Evolutionary conservation across 2,329 filamentous ascomycete genomes (phyloP), one percentile per base, ranked within the genome.

Genomic region (Berkeleyomyces basicola): DNA sequence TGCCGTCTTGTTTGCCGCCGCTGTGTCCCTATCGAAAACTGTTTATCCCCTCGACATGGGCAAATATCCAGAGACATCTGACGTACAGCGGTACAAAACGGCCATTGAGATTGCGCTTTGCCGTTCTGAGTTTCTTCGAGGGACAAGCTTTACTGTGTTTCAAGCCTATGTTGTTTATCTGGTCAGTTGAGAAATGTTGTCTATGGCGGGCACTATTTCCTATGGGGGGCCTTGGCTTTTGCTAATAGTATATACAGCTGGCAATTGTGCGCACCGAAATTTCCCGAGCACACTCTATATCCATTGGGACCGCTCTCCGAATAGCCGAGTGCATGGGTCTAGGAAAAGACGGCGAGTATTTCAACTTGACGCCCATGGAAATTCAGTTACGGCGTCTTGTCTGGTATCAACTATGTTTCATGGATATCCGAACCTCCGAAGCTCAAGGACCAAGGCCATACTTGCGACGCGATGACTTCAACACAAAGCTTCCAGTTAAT

Each of bases 121-220:
- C 46, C 82, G 83, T 69, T 85, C 87, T 3, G 85, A 87, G 69
- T 87, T 90, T 64, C 72, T 90, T 43, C 77, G 84, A 43, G 88
- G 86, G 0, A 87, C 82, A 4, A 67, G 66, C 67, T 74, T 88
- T n/a, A 85, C 89, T 70, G 87, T 84, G 0, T 75, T 91, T 68
- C 87, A 90, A 70, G 86, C 85, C 0, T 86, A 90, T 67, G 82
- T 90, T 43, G 86, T 89, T 76, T 90, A 89, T 67, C 75, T 90
- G 73, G 83, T 87, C 71, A 72, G 79, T 75, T 39, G 14, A 5
- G n/a, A 16, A n/a, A 43, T 11, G 6, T 43, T 44, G 23, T 23
- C 23, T 23, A 23, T 23, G 23, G 23, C 23, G 23, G 23, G 23
- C 1, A 23, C 23, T 23, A 43, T 43, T 40, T 44, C 40, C 2